Evolutionary conservation across 2,329 filamentous ascomycete species (phyloP), one percentile per base, ranked within the genome.

Genomic region (Monosporascus sp.): DNA sequence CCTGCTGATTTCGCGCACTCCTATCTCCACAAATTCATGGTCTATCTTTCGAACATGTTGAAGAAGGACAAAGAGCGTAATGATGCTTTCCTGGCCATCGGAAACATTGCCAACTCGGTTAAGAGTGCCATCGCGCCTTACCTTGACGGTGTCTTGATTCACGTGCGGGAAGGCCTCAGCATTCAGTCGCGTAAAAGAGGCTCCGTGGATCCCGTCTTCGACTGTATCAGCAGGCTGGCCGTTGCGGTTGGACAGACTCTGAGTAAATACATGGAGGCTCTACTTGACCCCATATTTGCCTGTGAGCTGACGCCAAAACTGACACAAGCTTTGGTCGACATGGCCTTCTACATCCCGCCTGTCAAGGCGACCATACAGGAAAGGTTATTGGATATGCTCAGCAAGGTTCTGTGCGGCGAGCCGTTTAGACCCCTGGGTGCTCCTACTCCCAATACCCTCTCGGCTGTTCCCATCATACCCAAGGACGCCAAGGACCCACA

Each of bases 291-390:
- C 11, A 97, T 99, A 54, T 99, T 99, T 70, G 92, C 90, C 17
- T 99, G 94, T 67, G 94, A 96, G 48, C 78, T 99, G 50, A 97
- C 91, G 38, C 89, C 93, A 52, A 94, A 95, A 60, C 80, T 99
- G 24, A 97, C 93, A 0, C 92, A 97, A 68, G 95, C 95, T 3
- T 77, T 99, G 51, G 92, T 97, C 22, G 95, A 99, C 65, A 97
- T 99, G 89, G 94, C 94, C 27, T 96, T 97, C 67, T 97, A 99
- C 67, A 97, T 99, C 47, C 94, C 93, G 0, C 91, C 95, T 0
- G 90, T 97, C 53, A 94, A 96, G 67, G 82, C 88, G 2, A 92
- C 85, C 6, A 97, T 99, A 41, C 94, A 99, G 66, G 93, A 97
- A 65, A 86, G 94, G 61, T 76, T 99, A 24, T 80, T 99, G 14